Evolutionary conservation across 108 stramenopile genomes (phyloP).

Genomic region (Craspedostauros australis): DNA sequence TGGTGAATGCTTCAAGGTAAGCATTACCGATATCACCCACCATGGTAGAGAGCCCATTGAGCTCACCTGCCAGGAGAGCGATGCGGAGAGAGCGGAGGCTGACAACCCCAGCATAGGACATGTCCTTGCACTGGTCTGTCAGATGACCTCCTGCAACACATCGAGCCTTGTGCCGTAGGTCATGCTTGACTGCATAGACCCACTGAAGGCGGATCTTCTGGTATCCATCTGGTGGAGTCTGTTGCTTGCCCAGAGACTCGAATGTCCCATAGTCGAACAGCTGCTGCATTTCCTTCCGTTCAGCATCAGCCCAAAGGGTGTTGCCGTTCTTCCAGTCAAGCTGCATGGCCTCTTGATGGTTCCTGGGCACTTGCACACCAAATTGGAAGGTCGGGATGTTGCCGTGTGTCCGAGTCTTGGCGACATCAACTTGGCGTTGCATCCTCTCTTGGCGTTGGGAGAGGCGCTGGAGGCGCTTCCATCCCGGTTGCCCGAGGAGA

Average conservation of each 20-base stretch:
- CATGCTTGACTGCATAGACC: constrained; percentile 31
- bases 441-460: not conserved
- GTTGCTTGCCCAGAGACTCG: constrained; percentile 9
- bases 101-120: too few relatives aligned
- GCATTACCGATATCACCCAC: too few relatives aligned
- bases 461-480: too few relatives aligned
- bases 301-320: constrained; percentile 22
- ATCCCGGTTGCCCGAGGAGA: too few relatives aligned
- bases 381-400: too few relatives aligned
- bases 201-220: constrained; percentile 22
- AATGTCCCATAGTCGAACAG: constrained; percentile 24
- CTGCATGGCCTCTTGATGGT: constrained; percentile 11
- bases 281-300: constrained; percentile 9
- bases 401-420: not conserved
- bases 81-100: too few relatives aligned
- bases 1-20: too few relatives aligned
- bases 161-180: constrained; percentile 16
- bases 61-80: too few relatives aligned
- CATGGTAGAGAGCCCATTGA: too few relatives aligned
- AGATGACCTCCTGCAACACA: constrained; percentile 29
- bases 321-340: constrained; percentile 19
- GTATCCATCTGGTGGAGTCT: constrained; percentile 16
- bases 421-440: not conserved
- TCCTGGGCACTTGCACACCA: too few relatives aligned
- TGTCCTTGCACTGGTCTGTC: too few relatives aligned